Conservation (phyloP, 495 filamentous ascomycete species). For the Annulohypoxylon bovei region DNA sequence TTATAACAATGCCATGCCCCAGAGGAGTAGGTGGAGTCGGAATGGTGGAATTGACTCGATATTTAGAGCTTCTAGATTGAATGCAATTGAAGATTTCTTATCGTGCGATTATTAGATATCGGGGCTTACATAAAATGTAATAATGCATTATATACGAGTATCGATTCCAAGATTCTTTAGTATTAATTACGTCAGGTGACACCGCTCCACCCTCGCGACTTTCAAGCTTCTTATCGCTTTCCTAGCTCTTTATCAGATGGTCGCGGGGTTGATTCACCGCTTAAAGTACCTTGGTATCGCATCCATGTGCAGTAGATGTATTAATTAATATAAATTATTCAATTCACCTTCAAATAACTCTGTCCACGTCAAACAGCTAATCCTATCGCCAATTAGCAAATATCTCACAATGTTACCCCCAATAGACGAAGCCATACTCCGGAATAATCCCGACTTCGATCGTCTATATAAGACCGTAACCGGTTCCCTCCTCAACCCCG, state of each 20-base stretch:
- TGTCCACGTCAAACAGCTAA: no score
- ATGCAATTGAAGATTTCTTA: constrained; percentile 30
- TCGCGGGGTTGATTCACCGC: no score
- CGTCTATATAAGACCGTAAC: constrained; percentile 69
- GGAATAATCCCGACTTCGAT: constrained; percentile 72
- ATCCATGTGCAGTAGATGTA: no score
- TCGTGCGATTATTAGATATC: constrained; percentile 6
- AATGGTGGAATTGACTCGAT: not conserved
- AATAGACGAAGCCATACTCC: constrained; percentile 68
- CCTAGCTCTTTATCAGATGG: no score
- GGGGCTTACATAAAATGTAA: not conserved
- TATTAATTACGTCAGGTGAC: constrained; percentile 32
- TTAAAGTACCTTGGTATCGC: no score
- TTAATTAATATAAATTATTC: no score
- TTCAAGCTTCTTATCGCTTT: not conserved
- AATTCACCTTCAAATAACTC: no score
- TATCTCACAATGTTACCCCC: constrained; percentile 68
- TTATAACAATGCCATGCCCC: constrained; percentile 2
- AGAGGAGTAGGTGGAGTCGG: not conserved
- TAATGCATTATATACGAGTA: constrained; percentile 1
- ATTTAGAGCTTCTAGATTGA: not conserved
- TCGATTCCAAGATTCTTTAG: no score
- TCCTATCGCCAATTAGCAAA: not conserved
- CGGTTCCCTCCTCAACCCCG: constrained; percentile 64
- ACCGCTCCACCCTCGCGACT: constrained; percentile 27